Percentiles rank a stretch among this genome's conserved stretches.
phyloP scores from a whole-genome alignment of 2,329 filamentous ascomycete species.

The Fusarium transvaalense region DNA sequence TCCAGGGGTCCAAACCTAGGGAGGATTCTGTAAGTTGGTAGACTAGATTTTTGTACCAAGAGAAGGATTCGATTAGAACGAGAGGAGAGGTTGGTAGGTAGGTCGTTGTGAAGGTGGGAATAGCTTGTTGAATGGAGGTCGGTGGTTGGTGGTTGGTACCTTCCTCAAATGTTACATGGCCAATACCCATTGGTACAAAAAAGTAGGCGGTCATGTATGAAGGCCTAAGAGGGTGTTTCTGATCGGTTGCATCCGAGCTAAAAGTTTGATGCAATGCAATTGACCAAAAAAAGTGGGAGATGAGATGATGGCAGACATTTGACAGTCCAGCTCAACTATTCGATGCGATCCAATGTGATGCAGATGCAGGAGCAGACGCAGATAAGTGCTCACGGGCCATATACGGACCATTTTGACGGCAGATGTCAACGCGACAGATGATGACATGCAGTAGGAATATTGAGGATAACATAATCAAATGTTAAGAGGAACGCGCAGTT shows the following conservation, averaged over 20 bases:
- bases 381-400: slow-evolving; percentile 11
- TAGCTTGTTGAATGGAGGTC: slow-evolving; percentile 15
- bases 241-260: slow-evolving; percentile 46
- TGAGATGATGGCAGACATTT: slow-evolving; percentile 10
- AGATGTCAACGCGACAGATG: neutral
- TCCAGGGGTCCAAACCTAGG: slow-evolving; percentile 26
- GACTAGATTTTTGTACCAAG: neutral
- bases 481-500: no score
- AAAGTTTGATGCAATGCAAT: slow-evolving; percentile 15
- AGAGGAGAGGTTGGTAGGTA: no score
- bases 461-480: neutral
- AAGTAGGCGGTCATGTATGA: slow-evolving; percentile 6
- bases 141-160: slow-evolving; percentile 27
- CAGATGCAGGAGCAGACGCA: neutral
- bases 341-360: neutral
- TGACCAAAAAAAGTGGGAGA: slow-evolving; percentile 29
- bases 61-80: slow-evolving; percentile 1
- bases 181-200: neutral
- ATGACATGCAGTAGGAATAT: slow-evolving; percentile 8
- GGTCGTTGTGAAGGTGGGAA: slow-evolving; percentile 16
- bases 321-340: slow-evolving; percentile 12
- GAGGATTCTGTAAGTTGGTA: slow-evolving; percentile 1
- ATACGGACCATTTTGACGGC: neutral
- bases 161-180: slow-evolving; percentile 7
- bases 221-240: slow-evolving; percentile 29